Conservation (phyloP, 2,329 filamentous ascomycete genomes). For the Cercospora sojina region DNA sequence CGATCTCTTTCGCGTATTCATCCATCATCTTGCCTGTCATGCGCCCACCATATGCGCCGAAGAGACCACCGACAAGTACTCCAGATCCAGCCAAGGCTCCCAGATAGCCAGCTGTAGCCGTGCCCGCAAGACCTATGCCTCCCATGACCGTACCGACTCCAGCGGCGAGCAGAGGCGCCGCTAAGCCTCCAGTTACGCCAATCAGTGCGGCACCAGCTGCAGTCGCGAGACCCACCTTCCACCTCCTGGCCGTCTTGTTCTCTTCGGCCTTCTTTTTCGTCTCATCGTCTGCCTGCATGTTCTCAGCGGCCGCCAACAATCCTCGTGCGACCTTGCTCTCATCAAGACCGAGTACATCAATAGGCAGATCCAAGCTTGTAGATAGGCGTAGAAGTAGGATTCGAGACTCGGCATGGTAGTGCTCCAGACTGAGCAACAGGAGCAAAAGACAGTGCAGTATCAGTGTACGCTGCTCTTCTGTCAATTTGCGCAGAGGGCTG, state of each 20-base stretch:
- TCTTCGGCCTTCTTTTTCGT: conserved; percentile 70
- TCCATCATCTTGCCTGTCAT: conserved; percentile 88
- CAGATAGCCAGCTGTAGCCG: conserved; percentile 73
- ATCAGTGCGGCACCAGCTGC: conserved; percentile 86
- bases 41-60: conserved; percentile 84
- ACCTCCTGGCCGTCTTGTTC: conserved; percentile 63
- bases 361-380: conserved; percentile 37
- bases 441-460: conserved; percentile 41
- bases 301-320: conserved; percentile 71
- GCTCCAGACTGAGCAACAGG: conserved; percentile 42
- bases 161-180: conserved; percentile 72
- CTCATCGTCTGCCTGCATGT: conserved; percentile 75
- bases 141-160: conserved; percentile 68
- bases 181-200: conserved; percentile 75
- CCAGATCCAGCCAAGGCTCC: conserved; percentile 77
- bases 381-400: conserved; percentile 39
- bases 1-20: conserved; percentile 78
- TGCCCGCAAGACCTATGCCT: conserved; percentile 44
- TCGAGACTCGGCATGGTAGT: conserved; percentile 41
- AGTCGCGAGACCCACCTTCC: conserved; percentile 82
- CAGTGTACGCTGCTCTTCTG: conserved; percentile 38
- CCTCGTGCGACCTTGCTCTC: conserved; percentile 71
- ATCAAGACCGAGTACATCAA: conserved; percentile 37
- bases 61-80: conserved; percentile 77
- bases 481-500: conserved; percentile 39